Evolutionary conservation across 306 rosid genomes (phyloP), one percentile per base, ranked within the genome.

Genomic region (Cicer arietinum): DNA sequence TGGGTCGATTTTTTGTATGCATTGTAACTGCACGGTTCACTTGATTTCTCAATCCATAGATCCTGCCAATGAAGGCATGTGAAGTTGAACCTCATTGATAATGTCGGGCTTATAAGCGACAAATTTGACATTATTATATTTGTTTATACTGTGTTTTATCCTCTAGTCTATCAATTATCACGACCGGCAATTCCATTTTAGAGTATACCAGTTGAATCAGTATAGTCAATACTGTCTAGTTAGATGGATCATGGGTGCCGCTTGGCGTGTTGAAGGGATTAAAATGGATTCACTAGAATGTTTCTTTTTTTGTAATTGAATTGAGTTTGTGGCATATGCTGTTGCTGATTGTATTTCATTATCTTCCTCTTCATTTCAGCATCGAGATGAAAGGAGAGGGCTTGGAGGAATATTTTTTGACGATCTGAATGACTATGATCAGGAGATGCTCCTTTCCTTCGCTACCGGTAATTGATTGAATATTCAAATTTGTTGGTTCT

Each of bases 381-480:
- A 92, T 85, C 95, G 98, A 67, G 91, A 59, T 30, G 97, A 94
- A 86, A 89, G 98, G 78, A 84, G 98, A 69, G 98, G 98, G 9
- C 97, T 94, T 73, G 98, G 98, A 63, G 98, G 98, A 76, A 91
- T 94, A 79, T 94, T 91, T 89, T 94, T 94, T 57, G 97, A 94
- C 48, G 98, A 94, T 86, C 83, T 94, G 63, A 94, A 94, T 76
- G 93, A 92, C 84, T 89, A 90, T 83, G 96, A 94, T 78, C 98
- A 90, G 85, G 98, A 91, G 91, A 94, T 94, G 97, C 97, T 94
- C 53, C 96, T 94, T 79, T 84, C 98, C 65, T 94, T 94, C 82
- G 89, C 98, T 69, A 92, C 93, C 7, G 97, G 98, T 94, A 88
- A 84, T 80, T 83, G 18, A 63, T 82, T 67, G 60, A 41, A 52